phyloP scores from a whole-genome alignment of 1,139 yeast genomes.

The Sugiyamaella paludigena region DNA sequence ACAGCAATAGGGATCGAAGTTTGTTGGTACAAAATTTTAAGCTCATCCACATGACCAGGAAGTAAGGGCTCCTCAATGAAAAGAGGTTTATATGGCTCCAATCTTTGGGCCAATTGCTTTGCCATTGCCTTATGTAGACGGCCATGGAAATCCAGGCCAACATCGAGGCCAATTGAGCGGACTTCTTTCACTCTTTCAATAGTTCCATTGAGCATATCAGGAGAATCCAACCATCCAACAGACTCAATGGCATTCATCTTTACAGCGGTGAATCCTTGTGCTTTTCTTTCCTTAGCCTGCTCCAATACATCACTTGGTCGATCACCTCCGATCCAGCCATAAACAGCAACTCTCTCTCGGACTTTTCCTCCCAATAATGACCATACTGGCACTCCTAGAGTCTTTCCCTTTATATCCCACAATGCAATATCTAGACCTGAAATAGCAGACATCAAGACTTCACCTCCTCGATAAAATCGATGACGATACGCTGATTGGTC shows the following conservation, averaged over 20 bases:
- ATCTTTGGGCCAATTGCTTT: slow-evolving; percentile 31
- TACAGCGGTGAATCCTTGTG: slow-evolving; percentile 37
- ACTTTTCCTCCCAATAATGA: slow-evolving; percentile 36
- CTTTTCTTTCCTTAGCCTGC: slow-evolving; percentile 32
- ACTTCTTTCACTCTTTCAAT: slow-evolving; percentile 31
- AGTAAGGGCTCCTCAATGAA: slow-evolving; percentile 37
- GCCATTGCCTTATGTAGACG: slow-evolving; percentile 36
- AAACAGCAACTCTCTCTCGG: slow-evolving; percentile 33
- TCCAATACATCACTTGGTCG: slow-evolving; percentile 32
- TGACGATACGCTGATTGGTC: slow-evolving; percentile 34
- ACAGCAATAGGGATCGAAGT: slow-evolving; percentile 35
- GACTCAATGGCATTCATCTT: slow-evolving; percentile 35
- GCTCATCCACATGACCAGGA: slow-evolving; percentile 34
- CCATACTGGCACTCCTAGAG: slow-evolving; percentile 35
- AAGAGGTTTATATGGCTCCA: slow-evolving; percentile 34
- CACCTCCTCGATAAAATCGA: slow-evolving; percentile 37
- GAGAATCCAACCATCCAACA: slow-evolving; percentile 35
- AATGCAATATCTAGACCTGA: slow-evolving; percentile 37
- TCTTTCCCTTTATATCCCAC: slow-evolving; percentile 38
- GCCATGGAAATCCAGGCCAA: slow-evolving; percentile 36
- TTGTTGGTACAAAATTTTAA: slow-evolving; percentile 28
- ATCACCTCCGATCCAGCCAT: slow-evolving; percentile 40
- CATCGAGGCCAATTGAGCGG: slow-evolving; percentile 32
- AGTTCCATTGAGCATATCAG: slow-evolving; percentile 29
- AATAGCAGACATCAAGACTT: slow-evolving; percentile 36